Evolutionary conservation across 352 stramenopile genomes (phyloP), one percentile per base, ranked within the genome.

Genomic region (Elongisporangium senticosum): DNA sequence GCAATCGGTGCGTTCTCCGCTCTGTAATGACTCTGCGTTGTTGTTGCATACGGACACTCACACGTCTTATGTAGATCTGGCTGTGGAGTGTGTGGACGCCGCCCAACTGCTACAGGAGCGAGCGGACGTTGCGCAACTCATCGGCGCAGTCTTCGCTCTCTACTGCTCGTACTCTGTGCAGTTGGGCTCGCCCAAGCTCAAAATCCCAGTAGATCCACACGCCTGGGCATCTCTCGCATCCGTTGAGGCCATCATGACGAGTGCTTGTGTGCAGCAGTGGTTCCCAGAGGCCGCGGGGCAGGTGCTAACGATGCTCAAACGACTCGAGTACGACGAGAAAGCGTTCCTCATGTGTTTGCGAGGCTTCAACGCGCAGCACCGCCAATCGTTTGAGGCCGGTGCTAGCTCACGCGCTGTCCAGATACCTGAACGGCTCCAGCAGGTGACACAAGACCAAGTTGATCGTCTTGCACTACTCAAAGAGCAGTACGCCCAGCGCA

Each of bases 111-210:
- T 43, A 10, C 53, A 69, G 4, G 40, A 40, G 0, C 43, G 43
- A 3, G 22, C 21, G 10, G 40, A 56, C 19, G 53, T 79, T 0
- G 67, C 63, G 1, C 15, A 56, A 7, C 63, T 87, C 4, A 63
- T 80, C 33, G 75, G 75, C 13, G 69, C 68, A 51, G 59, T 82
- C 7, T 91, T 91, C 37, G 72, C 74, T 2, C 63, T 91, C 13
- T 89, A 86, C 65, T 79, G 73, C 49, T 75, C 77, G 22, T 91
- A 82, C 56, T 75, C 63, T 2, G 69, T 80, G n/a, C 82, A 91
- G 24, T 52, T 89, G 13, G 69, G 79, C 13, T 20, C 59, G 6
- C 79, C 79, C 0, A 86, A 83, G 56, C 71, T 79, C 63, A 89
- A 89, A 58, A 84, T 91, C 50, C 72, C 81, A 26, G 68, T 84